Base-by-base conservation (phyloP, 768 basidiomycete genomes). In the Amanita jacksonii region DNA sequence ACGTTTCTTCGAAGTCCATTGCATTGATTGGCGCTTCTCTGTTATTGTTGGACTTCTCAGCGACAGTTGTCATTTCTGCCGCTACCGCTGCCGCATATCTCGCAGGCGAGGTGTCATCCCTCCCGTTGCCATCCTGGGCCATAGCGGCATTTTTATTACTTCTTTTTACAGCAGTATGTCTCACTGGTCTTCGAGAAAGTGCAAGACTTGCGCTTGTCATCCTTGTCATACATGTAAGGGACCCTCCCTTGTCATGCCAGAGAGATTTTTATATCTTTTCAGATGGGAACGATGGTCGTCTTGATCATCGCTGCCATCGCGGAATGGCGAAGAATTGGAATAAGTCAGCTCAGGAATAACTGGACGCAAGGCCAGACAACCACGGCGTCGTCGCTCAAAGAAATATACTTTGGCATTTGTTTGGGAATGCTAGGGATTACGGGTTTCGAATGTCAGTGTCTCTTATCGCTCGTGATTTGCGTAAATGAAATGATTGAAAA, bases 381-480 rank as follows among this genome's bases (percentile, higher is more conserved):
- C n/a, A 61, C 67, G 3, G 46, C 62, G 3, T 54, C 52, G 3
- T 55, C 75, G 23, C 55, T 66, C 0, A 65, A 56, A 18, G 70
- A 81, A 32, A 62, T 79, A 6, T 87, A 76, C 56, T 65, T 77
- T 47, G 85, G 85, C 0, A 64, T 81, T 20, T 85, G 82, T 51
- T 63, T 88, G 3, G 75, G 79, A 0, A 79, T 85, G 66, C 63
- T 88, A 1, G 82, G 81, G 0, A 64, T 85, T 27, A 85, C 85
- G 1, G 84, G 80, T 6, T 77, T 79, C 52, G 78, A 80, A 69
- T 81, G 80, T 80, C n/a, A n/a, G 35, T 13, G 9, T 41, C 6
- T 15, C 16, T 12, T 51, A 28, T 27, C 31, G 3, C 19, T 15
- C 25, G 5, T 20, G 32, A 23, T 15, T 9, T 5, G n/a, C 39